phyloP scores from a whole-genome alignment of 2,329 filamentous ascomycete genomes.

The Plenodomus tracheiphilus region DNA sequence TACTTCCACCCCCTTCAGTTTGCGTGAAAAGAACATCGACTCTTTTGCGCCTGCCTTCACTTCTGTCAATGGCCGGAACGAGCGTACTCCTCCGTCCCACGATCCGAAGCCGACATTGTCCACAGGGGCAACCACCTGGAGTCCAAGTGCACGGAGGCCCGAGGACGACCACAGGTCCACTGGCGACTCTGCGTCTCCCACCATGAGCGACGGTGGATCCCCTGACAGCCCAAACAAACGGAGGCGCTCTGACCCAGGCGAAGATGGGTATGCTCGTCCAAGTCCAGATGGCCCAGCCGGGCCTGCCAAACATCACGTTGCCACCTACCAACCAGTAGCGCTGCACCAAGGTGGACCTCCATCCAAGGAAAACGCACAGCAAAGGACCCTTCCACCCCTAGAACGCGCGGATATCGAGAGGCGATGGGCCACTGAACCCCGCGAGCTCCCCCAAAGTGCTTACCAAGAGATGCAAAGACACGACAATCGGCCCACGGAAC shows the following conservation, averaged over 20 bases:
- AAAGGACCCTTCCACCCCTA: constrained; percentile 32
- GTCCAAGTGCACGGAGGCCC: constrained; percentile 12
- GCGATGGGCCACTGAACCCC: constrained; percentile 35
- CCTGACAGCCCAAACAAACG: constrained; percentile 53
- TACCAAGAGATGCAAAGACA: constrained; percentile 33
- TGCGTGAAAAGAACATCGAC: constrained; percentile 32
- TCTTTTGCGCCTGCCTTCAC: constrained; percentile 39
- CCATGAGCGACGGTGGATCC: constrained; percentile 25
- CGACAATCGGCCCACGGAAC: constrained; percentile 28
- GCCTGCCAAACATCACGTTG: constrained; percentile 42
- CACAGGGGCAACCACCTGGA: constrained; percentile 21
- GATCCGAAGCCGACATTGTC: constrained; percentile 25
- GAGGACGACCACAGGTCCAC: constrained; percentile 26
- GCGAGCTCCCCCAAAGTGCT: constrained; percentile 23
- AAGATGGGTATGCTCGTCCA: constrained; percentile 43
- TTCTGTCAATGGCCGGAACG: constrained; percentile 40
- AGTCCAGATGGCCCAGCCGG: constrained; percentile 33
- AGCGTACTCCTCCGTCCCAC: constrained; percentile 27
- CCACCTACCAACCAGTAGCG: constrained; percentile 38
- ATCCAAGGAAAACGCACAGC: constrained; percentile 27
- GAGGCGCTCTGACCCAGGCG: constrained; percentile 68
- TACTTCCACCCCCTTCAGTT: constrained; percentile 32
- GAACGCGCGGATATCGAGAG: constrained; percentile 30
- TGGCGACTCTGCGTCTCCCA: constrained; percentile 25
- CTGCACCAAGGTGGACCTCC: constrained; percentile 40